phyloP scores from a whole-genome alignment of 1,284 basidiomycete species.

The Fomitiporia mediterranea region DNA sequence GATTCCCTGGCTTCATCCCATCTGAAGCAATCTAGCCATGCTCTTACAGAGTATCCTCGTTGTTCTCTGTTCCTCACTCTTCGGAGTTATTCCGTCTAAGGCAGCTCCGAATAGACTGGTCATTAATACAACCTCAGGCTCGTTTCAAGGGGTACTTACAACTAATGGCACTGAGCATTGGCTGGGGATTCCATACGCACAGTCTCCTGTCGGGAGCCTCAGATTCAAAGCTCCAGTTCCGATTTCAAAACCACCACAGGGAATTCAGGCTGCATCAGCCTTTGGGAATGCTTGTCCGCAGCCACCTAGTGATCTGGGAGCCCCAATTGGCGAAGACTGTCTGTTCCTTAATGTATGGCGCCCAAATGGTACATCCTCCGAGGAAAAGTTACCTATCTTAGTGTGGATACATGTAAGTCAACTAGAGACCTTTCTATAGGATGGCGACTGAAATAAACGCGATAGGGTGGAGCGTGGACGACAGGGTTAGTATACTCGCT shows the following conservation, averaged over 20 bases:
- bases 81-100: not conserved
- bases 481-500: constrained; percentile 32
- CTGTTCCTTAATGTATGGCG: constrained; percentile 48
- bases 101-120: not conserved
- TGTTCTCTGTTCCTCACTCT: not conserved
- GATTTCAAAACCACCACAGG: constrained; percentile 33
- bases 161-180: constrained; percentile 45
- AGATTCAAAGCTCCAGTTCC: constrained; percentile 59
- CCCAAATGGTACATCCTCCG: constrained; percentile 32
- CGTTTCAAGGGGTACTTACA: constrained; percentile 23
- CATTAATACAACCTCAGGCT: constrained; percentile 19
- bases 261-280: constrained; percentile 39
- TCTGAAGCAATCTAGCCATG: constrained; percentile 1
- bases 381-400: constrained; percentile 41
- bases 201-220: constrained; percentile 50
- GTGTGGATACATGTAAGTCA: constrained; percentile 48
- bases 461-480: constrained; percentile 53
- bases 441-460: not conserved
- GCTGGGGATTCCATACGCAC: constrained; percentile 65
- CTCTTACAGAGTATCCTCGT: not conserved
- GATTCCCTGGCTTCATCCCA: no score
- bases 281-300: constrained; percentile 61
- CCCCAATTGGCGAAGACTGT: constrained; percentile 50
- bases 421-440: not conserved
- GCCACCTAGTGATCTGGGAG: constrained; percentile 38